Evolutionary conservation across 192 early-diverging fungal genomes (phyloP), one percentile per base, ranked within the genome.

Genomic region (Backusella tarrabulga): DNA sequence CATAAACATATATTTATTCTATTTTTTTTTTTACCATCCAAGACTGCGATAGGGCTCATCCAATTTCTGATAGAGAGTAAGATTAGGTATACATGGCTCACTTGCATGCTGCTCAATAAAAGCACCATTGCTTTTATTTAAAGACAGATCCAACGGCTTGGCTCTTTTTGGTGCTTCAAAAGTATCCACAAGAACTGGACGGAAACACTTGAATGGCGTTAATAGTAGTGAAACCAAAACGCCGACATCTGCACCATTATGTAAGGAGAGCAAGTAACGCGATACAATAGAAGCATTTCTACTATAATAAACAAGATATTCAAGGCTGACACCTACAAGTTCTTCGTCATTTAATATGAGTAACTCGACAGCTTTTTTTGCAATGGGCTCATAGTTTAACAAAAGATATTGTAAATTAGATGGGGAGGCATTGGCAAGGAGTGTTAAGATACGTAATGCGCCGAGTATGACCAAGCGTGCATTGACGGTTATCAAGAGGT

Each of bases 271-370:
- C 21, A 90, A 77, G 26, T 86, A 84, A 12, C 80, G 79, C 32
- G 82, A 74, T 2, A 85, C 81, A 1, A 85, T 77, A 4, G 80
- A 81, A 34, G 85, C 83, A 23, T 87, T 76, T 44, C 80, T 80
- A 32, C 91, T 85, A 76, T 85, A 92, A 76, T 90, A 83, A 75
- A 92, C 93, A 6, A 93, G 81, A 74, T 88, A 93, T 74, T 95
- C 94, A 70, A 93, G 81, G 66, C 83, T 84, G 1, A 85, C 83
- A 14, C 91, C 88, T 21, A 93, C 80, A 19, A 90, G 73, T 52
- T 90, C 91, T 35, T 93, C 88, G 15, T 72, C 44, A 23, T 91
- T 72, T 23, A 90, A 35, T 68, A 90, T 70, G 21, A 92, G 81
- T 17, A 94, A 77, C 75, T 91, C 85, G 23, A 50, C 12, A 4